Evolutionary conservation across 2,329 filamentous ascomycete genomes (phyloP).

Genomic region (Sclerotinia sclerotiorum): DNA sequence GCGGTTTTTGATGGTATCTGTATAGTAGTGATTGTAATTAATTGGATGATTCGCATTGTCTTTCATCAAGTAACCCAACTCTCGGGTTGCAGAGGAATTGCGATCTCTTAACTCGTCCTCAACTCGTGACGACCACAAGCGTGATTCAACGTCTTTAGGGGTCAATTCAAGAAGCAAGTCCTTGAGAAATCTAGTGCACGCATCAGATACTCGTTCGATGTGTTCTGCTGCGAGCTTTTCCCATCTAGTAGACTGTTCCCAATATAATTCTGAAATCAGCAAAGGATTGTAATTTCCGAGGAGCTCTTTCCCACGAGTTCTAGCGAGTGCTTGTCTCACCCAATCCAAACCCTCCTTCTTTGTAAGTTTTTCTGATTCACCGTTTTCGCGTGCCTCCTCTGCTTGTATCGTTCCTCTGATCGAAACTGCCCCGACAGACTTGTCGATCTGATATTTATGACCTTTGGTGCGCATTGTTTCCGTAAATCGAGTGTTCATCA

Average conservation of each 20-base stretch:
- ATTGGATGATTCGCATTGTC: constrained; percentile 40
- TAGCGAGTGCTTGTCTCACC: constrained; percentile 30
- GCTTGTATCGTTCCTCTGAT: not conserved
- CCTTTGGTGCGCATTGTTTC: constrained; percentile 33
- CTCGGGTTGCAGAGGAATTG: not conserved
- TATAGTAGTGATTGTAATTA: constrained; percentile 44
- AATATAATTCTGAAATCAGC: constrained; percentile 45
- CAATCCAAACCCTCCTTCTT: constrained; percentile 33
- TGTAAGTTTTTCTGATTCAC: constrained; percentile 32
- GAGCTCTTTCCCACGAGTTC: constrained; percentile 41
- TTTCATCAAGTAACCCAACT: constrained; percentile 25
- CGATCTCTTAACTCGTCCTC: constrained; percentile 7
- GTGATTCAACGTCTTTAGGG: constrained; percentile 18
- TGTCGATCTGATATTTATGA: constrained; percentile 38
- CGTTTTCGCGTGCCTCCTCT: not conserved
- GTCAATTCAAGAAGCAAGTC: constrained; percentile 6
- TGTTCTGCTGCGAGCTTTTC: constrained; percentile 36
- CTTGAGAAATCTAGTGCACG: constrained; percentile 26
- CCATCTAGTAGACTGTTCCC: constrained; percentile 44
- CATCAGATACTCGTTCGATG: constrained; percentile 27
- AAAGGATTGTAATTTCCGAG: constrained; percentile 44
- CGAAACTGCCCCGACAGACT: constrained; percentile 19
- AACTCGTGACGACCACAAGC: constrained; percentile 18
- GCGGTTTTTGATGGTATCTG: constrained; percentile 37
- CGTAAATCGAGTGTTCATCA: constrained; percentile 37